Base-by-base conservation (phyloP, 2,329 filamentous ascomycete species). In the Neophaeococcomyces mojaviensis region DNA sequence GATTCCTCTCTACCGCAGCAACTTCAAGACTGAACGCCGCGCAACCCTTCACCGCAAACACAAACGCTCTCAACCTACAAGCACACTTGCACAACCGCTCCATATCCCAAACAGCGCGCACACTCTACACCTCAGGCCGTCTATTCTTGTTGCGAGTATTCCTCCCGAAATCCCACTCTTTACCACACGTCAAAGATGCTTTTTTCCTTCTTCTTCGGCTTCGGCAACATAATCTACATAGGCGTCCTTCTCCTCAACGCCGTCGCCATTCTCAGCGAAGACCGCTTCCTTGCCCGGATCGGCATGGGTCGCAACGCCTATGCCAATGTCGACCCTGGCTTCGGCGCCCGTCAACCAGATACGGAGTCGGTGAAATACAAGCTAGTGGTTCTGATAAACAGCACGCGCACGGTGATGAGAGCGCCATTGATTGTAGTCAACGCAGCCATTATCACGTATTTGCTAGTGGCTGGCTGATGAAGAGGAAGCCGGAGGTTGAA, bases 361-460 rank as follows among this genome's bases (percentile, higher is more conserved):
- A 85, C 86, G 56, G 77, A 81, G 54, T 89, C 86, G 66, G 76
- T 94, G 59, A 90, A 92, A 67, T 83, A 83, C 42, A 92, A 92
- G 66, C 75, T 89, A 34, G 83, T 96, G 59, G 88, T 94, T 64
- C 69, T 97, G 59, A 92, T 97, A 55, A 86, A 86, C 30, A 92
- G 86, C 60, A 84, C 96, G 57, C 77, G 90, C 65, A 95, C 87
- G 48, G 72, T 97, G 45, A 94, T 94, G 87, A 79, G 90, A 92
- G 87, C 90, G 74, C 88, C 88, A 12, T 68, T 94, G 52, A 94
- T 94, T 66, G 78, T 80, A 51, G 79, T 90, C 59, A 94, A 94
- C 65, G 81, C 82, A 4, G 64, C 89, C 55, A 83, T 94, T 55
- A 92, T 94, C 61, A 64, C 88, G 49, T 94, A 89, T 68, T 84